Percentiles rank a stretch among this genome's conserved stretches.
phyloP scores from a whole-genome alignment of 2,329 filamentous ascomycete species.

The Cladobotryum protrusum region DNA sequence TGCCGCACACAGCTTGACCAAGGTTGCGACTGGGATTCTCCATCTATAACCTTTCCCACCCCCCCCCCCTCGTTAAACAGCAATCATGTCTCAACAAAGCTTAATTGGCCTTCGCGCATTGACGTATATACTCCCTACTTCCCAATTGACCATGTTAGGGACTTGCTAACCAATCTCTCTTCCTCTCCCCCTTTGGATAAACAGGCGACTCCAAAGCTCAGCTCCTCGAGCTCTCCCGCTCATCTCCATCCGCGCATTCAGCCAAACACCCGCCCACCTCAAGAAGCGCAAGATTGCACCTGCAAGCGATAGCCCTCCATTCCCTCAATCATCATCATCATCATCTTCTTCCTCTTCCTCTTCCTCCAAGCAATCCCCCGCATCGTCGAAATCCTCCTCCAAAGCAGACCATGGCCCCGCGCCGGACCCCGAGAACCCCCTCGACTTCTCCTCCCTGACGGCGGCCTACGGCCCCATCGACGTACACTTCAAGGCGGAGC shows the following conservation, averaged over 20 bases:
- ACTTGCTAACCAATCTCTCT: not conserved
- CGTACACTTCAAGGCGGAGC: slow-evolving; percentile 37
- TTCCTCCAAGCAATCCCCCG: slow-evolving; percentile 14
- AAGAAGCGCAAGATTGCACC: slow-evolving; percentile 36
- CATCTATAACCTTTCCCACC: too few species aligned
- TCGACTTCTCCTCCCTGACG: slow-evolving; percentile 44
- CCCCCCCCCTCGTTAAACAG: too few species aligned
- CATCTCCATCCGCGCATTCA: slow-evolving; percentile 22
- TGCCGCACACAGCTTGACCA: too few species aligned
- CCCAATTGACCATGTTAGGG: too few species aligned
- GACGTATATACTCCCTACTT: too few species aligned
- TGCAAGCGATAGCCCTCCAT: slow-evolving; percentile 23
- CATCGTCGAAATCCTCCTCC: too few species aligned
- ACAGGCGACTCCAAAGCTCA: not conserved
- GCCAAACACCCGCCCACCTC: slow-evolving; percentile 20
- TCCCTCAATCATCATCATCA: not conserved
- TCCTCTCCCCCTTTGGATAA: not conserved
- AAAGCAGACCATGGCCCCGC: slow-evolving; percentile 7
- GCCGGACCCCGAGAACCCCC: slow-evolving; percentile 37
- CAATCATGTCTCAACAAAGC: too few species aligned
- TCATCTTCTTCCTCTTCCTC: slow-evolving; percentile 16
- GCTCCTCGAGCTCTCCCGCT: not conserved
- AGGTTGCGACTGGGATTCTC: too few species aligned
- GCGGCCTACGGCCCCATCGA: slow-evolving; percentile 37
- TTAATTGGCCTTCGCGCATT: too few species aligned